Conservation (phyloP, 164 flowering plant species). For the Nelumbo lutea region DNA sequence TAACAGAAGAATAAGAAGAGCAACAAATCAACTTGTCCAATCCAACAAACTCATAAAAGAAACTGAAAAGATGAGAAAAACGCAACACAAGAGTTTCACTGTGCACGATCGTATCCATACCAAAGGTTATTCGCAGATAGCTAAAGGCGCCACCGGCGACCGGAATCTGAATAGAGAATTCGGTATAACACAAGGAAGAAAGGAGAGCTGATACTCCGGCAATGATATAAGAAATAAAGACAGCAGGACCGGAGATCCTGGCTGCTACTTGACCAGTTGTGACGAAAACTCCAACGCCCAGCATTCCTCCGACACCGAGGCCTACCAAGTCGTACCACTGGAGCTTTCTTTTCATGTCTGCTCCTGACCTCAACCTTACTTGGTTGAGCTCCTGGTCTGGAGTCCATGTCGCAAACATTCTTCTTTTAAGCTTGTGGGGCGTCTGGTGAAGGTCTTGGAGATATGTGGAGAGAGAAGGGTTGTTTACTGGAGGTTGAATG, state of each 20-base stretch:
- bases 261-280: conserved; percentile 72
- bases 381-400: conserved; percentile 71
- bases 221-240: conserved; percentile 65
- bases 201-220: conserved; percentile 88
- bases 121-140: conserved; percentile 81
- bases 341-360: conserved; percentile 82
- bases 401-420: conserved; percentile 73
- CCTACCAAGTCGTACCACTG: conserved; percentile 72
- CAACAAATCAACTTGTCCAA: background rate
- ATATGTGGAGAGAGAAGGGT: conserved; percentile 24
- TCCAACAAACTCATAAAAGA: background rate
- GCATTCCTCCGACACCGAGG: conserved; percentile 91
- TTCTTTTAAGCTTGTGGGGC: conserved; percentile 55
- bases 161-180: conserved; percentile 78
- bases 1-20: background rate
- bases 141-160: conserved; percentile 99
- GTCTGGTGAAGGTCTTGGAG: conserved; percentile 52
- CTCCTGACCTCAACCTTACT: conserved; percentile 71
- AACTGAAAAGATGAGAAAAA: background rate
- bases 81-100: background rate
- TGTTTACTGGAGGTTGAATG: conserved; percentile 16
- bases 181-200: conserved; percentile 91
- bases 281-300: conserved; percentile 91
- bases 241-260: conserved; percentile 62
- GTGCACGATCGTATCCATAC: conserved; percentile 24